Base-by-base conservation (phyloP, 1,139 yeast species). In the Zygosaccharomyces pseudobailii region DNA sequence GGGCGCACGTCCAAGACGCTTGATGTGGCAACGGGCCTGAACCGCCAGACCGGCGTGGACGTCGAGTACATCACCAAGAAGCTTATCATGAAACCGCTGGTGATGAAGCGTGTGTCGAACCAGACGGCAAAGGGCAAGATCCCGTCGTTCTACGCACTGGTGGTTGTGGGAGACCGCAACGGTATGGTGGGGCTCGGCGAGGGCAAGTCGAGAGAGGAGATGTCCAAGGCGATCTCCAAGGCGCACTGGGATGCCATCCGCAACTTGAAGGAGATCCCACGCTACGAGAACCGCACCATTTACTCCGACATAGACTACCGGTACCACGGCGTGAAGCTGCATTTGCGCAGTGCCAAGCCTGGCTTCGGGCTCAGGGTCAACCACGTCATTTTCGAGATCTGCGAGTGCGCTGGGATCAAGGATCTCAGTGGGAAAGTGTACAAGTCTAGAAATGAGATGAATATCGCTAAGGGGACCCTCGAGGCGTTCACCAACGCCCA, bases 131-230 rank as follows among this genome's bases (percentile, higher is more conserved):
- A 89, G 73, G 98, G 98, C 65, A 92, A 90, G 66, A 87, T 88
- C 56, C 82, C 85, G 42, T 82, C 89, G 41, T 85, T 82, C 67
- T 92, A 87, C 66, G 86, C 90, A 1, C 70, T 92, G 61, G 94
- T 90, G 7, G 87, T 90, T 36, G 96, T 86, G 6, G 99, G 99
- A 40, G 96, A 94, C 68, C 78, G 82, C 50, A 84, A 86, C 55
- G 99, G 99, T 54, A 87, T 89, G 83, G 74, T 90, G 52, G 98
- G 98, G 39, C 73, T 90, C 43, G 99, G 98, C 47, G 96, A 89
- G 68, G 99, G 98, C 50, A 87, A 87, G 63, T 90, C 92, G 49
- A 75, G 89, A 58, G 84, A 80, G 52, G 89, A 87, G 52, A 80
- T 85, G 70, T 73, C 86, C 49, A 78, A 79, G 46, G 96, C 98